These are phyloP conservation scores for Alternaria sp. DNA, from an alignment of 2,329 filamentous ascomycete species.

Conservation along the genomic window DNA sequence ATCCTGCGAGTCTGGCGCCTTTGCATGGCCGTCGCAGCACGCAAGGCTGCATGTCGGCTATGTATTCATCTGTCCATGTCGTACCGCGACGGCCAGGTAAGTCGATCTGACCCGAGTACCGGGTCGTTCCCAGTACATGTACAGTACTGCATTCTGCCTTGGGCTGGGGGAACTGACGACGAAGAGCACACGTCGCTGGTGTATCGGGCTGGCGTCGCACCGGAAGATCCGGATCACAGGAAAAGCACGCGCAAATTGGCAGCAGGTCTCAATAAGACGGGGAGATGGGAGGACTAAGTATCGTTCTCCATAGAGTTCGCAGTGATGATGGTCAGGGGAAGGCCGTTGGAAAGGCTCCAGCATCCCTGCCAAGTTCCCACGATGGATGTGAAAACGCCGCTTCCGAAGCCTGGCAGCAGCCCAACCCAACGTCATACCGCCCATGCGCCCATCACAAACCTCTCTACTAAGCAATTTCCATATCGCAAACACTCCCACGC, in stretches of 20 bases:
- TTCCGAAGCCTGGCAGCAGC: constrained; percentile 22
- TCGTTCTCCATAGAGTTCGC: not conserved
- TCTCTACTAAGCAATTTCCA: not conserved
- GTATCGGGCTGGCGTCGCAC: not conserved
- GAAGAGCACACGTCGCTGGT: not conserved
- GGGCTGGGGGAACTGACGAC: not conserved
- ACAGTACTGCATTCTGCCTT: not conserved
- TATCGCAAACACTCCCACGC: constrained; percentile 2
- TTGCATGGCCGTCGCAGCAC: not conserved
- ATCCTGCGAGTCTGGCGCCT: not conserved
- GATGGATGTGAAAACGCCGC: constrained; percentile 18
- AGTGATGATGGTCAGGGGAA: not conserved
- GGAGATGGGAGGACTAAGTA: not conserved
- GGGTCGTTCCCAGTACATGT: not conserved
- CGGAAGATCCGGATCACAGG: not conserved
- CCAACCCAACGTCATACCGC: constrained; percentile 19
- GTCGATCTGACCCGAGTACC: not conserved
- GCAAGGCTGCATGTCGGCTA: not conserved
- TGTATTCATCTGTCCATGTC: not conserved
- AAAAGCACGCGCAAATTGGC: not conserved
- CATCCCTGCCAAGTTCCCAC: constrained; percentile 26
- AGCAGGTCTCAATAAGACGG: not conserved
- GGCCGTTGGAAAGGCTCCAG: not conserved
- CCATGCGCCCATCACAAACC: not conserved
- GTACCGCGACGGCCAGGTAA: not conserved